Base-by-base conservation (phyloP, 2,329 filamentous ascomycete species). In the Eutypa lata region DNA sequence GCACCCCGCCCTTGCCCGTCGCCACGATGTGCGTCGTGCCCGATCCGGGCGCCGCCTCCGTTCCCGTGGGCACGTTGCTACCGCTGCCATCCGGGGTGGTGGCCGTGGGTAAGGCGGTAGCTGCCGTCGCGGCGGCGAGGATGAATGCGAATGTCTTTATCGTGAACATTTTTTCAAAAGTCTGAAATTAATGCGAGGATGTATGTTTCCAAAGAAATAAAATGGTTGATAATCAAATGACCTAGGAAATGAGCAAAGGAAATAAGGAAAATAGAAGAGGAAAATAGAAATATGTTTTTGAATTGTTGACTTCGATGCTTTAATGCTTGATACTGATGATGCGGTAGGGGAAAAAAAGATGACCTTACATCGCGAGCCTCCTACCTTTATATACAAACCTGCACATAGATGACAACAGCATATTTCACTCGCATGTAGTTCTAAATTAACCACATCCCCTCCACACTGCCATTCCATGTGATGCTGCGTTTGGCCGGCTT, bases 11-110 rank as follows among this genome's bases (percentile, higher is more conserved):
- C 4, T 68, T 71, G 52, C 76, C 76, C 49, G 72, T 76, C n/a
- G 73, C 69, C 44, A 78, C 72, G 2, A 70, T 70, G 71, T 78
- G 74, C 1, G 76, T 78, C 22, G 73, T 68, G 14, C 72, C 70
- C 1, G 73, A 73, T 48, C 67, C 64, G 6, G 63, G 24, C 33
- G 64, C 64, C n/a, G 72, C 73, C 19, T n/a, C 19, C 53, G 57
- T 62, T n/a, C n/a, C n/a, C 53, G 72, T 65, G 42, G 67, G 62
- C 6, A 44, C 33, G 19, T 61, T 57, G 43, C 35, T 49, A 19
- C 10, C 22, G 43, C 56, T 61, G 10, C 68, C 70, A 35, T n/a
- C n/a, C n/a, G n/a, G n/a, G n/a, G n/a, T n/a, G n/a, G 73, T 72
- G 37, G 67, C 65, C 24, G 65, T 65, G 24, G 70, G 67, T 1